Conservation (phyloP, 352 stramenopile species). For the Globisporangium paddicum region DNA sequence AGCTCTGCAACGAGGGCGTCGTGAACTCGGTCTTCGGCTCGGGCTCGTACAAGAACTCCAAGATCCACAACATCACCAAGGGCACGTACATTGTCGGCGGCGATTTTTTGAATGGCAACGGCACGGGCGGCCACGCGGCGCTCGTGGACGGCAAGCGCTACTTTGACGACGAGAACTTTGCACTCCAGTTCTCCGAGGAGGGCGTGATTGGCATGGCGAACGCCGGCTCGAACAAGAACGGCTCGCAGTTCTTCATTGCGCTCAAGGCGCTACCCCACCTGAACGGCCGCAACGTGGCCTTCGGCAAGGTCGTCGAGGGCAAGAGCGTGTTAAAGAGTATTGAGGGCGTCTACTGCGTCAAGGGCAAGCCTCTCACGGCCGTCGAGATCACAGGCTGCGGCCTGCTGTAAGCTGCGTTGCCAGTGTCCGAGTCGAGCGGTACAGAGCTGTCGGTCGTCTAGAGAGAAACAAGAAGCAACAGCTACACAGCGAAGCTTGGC, state of each 20-base stretch:
- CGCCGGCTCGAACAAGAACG: constrained; percentile 96
- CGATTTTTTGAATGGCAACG: constrained; percentile 69
- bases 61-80: constrained; percentile 86
- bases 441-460: not conserved
- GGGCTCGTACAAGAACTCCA: constrained; percentile 80
- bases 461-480: not conserved
- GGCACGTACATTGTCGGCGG: constrained; percentile 68
- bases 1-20: constrained; percentile 70
- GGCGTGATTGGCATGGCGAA: constrained; percentile 97
- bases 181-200: constrained; percentile 79
- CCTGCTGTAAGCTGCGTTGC: constrained; percentile 67
- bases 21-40: constrained; percentile 46
- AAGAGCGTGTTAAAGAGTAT: constrained; percentile 82
- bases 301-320: constrained; percentile 84
- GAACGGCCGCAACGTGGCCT: constrained; percentile 85
- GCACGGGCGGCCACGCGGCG: constrained; percentile 73
- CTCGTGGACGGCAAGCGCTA: constrained; percentile 60
- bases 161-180: constrained; percentile 88
- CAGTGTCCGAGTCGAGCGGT: too few relatives aligned
- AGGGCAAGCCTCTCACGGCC: constrained; percentile 77
- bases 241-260: constrained; percentile 99
- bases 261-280: constrained; percentile 76
- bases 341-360: constrained; percentile 76
- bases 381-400: constrained; percentile 79
- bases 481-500: not conserved